phyloP scores from a whole-genome alignment of 108 stramenopile genomes.

The Cyclotella baltica region DNA sequence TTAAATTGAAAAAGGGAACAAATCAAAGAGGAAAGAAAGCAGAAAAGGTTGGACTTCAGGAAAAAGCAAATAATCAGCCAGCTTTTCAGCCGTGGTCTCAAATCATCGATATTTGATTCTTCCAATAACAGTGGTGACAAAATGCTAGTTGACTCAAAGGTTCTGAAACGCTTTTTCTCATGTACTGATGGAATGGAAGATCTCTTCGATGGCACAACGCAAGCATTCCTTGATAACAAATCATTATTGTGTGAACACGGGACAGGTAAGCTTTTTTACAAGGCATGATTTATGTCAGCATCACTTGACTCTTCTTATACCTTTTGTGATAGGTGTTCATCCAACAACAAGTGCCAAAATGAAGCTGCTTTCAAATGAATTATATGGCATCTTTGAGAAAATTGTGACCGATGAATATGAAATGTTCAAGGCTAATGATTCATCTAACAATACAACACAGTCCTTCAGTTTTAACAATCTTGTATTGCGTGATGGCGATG shows the following conservation, averaged over 20 bases:
- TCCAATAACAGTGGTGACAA: not conserved
- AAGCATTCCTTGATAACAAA: conserved; percentile 39
- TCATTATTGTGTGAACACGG: conserved; percentile 62
- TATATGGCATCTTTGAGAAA: conserved; percentile 50
- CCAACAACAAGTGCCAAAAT: conserved; percentile 60
- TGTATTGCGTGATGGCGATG: conserved; percentile 20
- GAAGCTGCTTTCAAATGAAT: conserved; percentile 62
- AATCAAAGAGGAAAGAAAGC: conserved; percentile 31
- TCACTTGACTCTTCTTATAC: not conserved
- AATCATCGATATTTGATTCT: not conserved
- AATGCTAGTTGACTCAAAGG: conserved; percentile 65
- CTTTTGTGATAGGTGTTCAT: conserved; percentile 33
- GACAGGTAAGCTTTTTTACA: conserved; percentile 2
- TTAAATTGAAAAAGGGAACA: conserved; percentile 1
- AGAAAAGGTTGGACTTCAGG: conserved; percentile 40
- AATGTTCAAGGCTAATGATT: conserved; percentile 23
- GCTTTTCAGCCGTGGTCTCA: conserved; percentile 24
- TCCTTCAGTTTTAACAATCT: not conserved
- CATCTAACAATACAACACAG: not conserved
- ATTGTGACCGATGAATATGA: conserved; percentile 50
- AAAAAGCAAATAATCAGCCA: conserved; percentile 45
- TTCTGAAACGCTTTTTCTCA: conserved; percentile 63
- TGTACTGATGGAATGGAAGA: conserved; percentile 61
- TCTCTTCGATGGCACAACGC: conserved; percentile 30
- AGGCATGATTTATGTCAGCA: too few relatives aligned